A percentile compares a stretch with the other conserved stretches of the same genome.
Evolutionary conservation across 352 stramenopile species (phyloP).

Genomic region (Heterotrichella gracilis): DNA sequence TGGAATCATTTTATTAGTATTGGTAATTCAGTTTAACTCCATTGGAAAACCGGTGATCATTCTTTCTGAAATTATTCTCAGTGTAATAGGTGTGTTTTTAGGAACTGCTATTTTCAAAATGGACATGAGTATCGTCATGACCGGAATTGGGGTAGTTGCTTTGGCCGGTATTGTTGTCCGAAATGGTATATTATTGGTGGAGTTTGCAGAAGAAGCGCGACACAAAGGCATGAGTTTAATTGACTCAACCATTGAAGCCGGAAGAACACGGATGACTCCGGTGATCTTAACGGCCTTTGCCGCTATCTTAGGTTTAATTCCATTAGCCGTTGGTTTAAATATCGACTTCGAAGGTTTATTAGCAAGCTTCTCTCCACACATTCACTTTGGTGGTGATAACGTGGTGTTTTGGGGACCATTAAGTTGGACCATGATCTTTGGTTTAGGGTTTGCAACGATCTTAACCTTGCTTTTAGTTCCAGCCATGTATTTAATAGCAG

Average conservation of each 20-base stretch:
- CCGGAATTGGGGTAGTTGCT: neutral
- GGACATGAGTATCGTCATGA: neutral
- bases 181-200: neutral
- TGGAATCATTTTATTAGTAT: neutral
- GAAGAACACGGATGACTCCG: neutral
- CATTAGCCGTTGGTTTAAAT: neutral
- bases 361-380: neutral
- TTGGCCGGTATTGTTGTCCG: neutral
- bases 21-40: neutral
- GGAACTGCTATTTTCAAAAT: neutral
- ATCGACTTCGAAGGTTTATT: slow-evolving; percentile 2
- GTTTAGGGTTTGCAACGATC: neutral
- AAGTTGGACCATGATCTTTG: slow-evolving; percentile 2
- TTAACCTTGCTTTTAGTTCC: neutral
- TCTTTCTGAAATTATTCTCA: neutral
- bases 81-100: neutral
- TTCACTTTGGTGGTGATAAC: neutral
- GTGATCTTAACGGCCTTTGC: neutral
- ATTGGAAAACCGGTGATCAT: neutral
- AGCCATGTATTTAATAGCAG: neutral
- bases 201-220: neutral
- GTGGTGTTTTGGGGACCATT: neutral
- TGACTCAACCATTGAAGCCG: neutral
- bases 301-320: neutral
- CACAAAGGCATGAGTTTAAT: neutral